A percentile compares a stretch with the other conserved stretches of the same genome.
Conservation (phyloP, 2,329 filamentous ascomycete genomes). For the Fusarium humuli region DNA sequence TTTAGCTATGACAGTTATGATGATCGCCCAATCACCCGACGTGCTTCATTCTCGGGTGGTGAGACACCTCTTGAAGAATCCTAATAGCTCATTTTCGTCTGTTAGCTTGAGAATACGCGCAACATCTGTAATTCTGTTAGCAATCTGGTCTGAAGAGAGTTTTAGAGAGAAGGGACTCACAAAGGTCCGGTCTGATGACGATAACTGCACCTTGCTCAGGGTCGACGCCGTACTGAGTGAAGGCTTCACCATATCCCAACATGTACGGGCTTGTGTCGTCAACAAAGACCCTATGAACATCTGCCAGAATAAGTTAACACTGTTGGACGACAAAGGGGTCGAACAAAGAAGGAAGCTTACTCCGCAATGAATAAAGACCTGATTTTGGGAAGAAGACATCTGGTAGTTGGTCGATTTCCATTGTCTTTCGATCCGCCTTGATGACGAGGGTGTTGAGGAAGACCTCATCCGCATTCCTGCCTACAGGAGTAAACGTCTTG, state of each 20-base stretch:
- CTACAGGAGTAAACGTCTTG: slow-evolving; percentile 15
- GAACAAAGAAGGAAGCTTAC: not conserved
- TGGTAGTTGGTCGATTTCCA: slow-evolving; percentile 20
- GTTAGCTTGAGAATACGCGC: slow-evolving; percentile 1
- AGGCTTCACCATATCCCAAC: slow-evolving; percentile 17
- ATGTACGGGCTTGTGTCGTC: slow-evolving; percentile 33
- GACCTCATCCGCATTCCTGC: no score
- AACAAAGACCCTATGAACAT: slow-evolving; percentile 31
- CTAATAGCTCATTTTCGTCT: not conserved
- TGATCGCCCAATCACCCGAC: fast-evolving
- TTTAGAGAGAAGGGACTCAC: not conserved
- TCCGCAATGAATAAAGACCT: slow-evolving; percentile 15
- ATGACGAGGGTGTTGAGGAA: slow-evolving; percentile 18
- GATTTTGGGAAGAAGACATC: slow-evolving; percentile 28
- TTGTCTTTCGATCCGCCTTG: not conserved
- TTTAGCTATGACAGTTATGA: not conserved
- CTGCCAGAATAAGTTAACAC: not conserved
- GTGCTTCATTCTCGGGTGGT: not conserved
- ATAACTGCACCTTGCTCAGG: slow-evolving; percentile 15
- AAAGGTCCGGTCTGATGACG: slow-evolving; percentile 37
- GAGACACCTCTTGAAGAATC: slow-evolving; percentile 22
- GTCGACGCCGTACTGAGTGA: slow-evolving; percentile 28
- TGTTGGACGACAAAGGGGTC: fast-evolving
- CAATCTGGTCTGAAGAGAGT: fast-evolving
- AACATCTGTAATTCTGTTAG: slow-evolving; percentile 1